Conservation (phyloP, 169 alveolate genomes). For the Cryptosporidium sp. region DNA sequence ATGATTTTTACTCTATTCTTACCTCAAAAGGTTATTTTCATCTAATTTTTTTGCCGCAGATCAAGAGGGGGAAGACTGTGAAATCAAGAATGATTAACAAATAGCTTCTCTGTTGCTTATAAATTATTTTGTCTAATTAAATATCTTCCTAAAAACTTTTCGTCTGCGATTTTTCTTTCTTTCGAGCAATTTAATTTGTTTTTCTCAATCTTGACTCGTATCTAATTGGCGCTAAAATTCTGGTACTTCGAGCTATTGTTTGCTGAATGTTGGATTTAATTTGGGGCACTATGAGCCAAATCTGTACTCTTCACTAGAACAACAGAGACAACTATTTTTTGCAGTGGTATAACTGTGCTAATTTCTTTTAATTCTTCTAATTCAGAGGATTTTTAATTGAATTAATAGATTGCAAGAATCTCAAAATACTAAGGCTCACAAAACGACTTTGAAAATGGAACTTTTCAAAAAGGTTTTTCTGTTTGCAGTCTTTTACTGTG, state of each 20-base stretch:
- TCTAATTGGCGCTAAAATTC: not conserved
- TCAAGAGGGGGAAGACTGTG: not conserved
- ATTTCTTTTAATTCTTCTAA: not conserved
- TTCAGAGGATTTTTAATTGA: not conserved
- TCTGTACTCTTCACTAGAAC: not conserved
- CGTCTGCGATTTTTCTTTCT: not conserved
- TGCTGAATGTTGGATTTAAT: not conserved
- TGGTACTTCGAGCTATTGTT: conserved; percentile 8
- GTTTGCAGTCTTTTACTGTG: not conserved
- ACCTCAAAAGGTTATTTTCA: conserved; percentile 44
- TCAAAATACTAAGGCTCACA: not conserved
- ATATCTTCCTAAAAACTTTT: not conserved
- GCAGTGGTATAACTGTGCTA: not conserved
- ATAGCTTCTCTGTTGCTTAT: not conserved
- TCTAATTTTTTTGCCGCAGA: not conserved
- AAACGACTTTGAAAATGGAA: not conserved
- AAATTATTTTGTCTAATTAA: not conserved
- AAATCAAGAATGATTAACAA: too few species aligned
- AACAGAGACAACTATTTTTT: conserved; percentile 3
- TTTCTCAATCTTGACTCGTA: not conserved
- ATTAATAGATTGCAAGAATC: conserved; percentile 12
- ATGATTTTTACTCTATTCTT: conserved; percentile 60
- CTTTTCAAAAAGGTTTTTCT: conserved; percentile 5
- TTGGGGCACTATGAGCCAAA: not conserved
- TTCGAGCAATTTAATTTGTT: conserved; percentile 23